phyloP scores from a whole-genome alignment of 2,329 filamentous ascomycete species.

The Mycogone perniciosa region DNA sequence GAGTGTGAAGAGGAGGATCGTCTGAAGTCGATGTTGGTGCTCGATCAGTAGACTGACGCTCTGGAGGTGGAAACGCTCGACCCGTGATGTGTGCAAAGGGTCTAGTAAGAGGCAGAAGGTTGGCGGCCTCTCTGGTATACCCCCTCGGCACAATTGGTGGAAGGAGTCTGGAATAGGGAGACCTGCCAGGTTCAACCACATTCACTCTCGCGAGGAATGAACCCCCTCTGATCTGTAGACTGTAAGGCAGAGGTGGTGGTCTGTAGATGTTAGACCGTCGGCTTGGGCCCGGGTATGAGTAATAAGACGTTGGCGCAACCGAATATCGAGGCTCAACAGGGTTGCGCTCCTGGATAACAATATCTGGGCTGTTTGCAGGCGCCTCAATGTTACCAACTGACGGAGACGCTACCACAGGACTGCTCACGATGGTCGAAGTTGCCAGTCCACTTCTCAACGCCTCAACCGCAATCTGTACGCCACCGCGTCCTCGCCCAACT shows the following conservation, averaged over 20 bases:
- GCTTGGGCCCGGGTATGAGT: not conserved
- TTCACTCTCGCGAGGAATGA: not conserved
- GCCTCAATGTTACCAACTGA: not conserved
- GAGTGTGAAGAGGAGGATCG: not conserved
- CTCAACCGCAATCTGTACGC: not conserved
- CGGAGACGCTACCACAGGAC: not conserved
- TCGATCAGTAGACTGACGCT: not conserved
- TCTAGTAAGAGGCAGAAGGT: too few species aligned
- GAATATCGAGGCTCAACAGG: constrained; percentile 1
- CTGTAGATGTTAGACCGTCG: not conserved
- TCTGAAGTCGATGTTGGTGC: too few species aligned
- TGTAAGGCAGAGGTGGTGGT: not conserved
- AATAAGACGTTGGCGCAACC: not conserved
- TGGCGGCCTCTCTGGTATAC: too few species aligned
- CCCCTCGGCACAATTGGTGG: too few species aligned
- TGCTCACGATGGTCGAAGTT: not conserved
- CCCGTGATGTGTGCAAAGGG: too few species aligned
- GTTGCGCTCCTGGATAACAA: not conserved
- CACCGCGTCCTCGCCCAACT: not conserved
- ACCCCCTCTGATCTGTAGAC: not conserved
- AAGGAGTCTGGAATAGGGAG: too few species aligned
- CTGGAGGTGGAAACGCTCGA: too few species aligned
- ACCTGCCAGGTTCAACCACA: too few species aligned
- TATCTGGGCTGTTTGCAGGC: not conserved
- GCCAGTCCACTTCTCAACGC: not conserved